Percentiles rank a stretch among this genome's conserved stretches.
Conservation (phyloP, 768 basidiomycete genomes). For the Austroboletus festivus region DNA sequence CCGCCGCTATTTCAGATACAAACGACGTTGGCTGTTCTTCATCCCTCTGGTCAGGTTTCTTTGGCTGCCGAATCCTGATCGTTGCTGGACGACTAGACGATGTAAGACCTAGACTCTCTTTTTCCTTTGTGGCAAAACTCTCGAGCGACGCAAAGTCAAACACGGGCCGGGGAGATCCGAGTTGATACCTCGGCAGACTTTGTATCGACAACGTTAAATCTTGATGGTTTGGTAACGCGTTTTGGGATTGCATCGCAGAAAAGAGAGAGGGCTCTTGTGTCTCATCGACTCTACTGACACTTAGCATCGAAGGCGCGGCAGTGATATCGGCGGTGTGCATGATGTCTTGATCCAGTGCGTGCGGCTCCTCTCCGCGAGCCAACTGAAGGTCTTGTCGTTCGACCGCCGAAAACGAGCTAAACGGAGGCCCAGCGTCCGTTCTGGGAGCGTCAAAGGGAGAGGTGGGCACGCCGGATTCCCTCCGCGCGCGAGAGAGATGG, state of each 20-base stretch:
- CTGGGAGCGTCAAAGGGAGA: slow-evolving; percentile 32
- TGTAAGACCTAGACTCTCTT: slow-evolving; percentile 56
- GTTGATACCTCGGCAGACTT: slow-evolving; percentile 69
- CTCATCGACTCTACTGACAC: slow-evolving; percentile 32
- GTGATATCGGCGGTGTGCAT: slow-evolving; percentile 9
- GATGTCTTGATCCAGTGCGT: slow-evolving; percentile 5
- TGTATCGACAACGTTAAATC: slow-evolving; percentile 31
- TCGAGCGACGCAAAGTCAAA: slow-evolving; percentile 82
- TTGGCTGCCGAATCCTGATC: slow-evolving; percentile 11
- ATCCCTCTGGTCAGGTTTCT: slow-evolving; percentile 11
- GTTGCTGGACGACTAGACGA: slow-evolving; percentile 35
- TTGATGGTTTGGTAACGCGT: slow-evolving; percentile 7
- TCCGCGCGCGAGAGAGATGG: slow-evolving; percentile 68
- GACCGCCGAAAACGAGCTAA: slow-evolving; percentile 43
- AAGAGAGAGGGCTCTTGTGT: slow-evolving; percentile 51
- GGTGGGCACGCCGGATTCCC: slow-evolving; percentile 50
- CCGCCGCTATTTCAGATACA: slow-evolving; percentile 9
- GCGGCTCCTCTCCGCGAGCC: slow-evolving; percentile 34
- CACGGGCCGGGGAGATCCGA: slow-evolving; percentile 48
- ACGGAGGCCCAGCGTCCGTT: slow-evolving; percentile 32
- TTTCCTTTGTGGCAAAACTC: slow-evolving; percentile 69
- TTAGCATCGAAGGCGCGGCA: not conserved
- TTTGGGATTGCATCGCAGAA: slow-evolving; percentile 21
- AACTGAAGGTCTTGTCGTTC: slow-evolving; percentile 48
- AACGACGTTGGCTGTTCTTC: slow-evolving; percentile 3